Conservation (phyloP, 805 yeast species). For the Ogataea methanolica region DNA sequence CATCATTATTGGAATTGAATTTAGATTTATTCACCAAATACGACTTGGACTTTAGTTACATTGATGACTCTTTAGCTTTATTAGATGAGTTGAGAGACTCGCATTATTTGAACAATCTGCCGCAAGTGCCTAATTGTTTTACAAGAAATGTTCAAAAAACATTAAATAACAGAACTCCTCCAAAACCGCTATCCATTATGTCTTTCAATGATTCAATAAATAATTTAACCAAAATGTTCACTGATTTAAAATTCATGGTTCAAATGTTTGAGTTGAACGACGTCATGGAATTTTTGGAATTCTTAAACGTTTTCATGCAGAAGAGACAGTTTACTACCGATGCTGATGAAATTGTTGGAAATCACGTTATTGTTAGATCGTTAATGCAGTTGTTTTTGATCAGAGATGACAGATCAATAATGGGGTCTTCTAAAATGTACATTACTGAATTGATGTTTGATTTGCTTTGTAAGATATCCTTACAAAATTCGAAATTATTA, state of each 20-base stretch:
- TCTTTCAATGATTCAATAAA: constrained; percentile 16
- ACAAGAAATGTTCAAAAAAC: constrained; percentile 44
- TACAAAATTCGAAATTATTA: constrained; percentile 20
- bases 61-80: constrained; percentile 4
- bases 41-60: constrained; percentile 2
- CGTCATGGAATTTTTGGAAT: constrained; percentile 23
- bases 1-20: constrained; percentile 4
- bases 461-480: constrained; percentile 15
- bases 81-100: constrained; percentile 4
- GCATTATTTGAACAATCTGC: constrained; percentile 18
- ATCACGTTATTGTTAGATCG: constrained; percentile 55
- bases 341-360: constrained; percentile 28
- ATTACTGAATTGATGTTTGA: constrained; percentile 34
- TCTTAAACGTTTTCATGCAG: constrained; percentile 22
- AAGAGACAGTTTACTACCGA: constrained; percentile 21
- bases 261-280: constrained; percentile 27
- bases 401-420: constrained; percentile 55
- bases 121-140: constrained; percentile 35
- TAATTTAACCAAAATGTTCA: constrained; percentile 25
- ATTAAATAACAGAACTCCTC: constrained; percentile 47
- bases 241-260: constrained; percentile 35
- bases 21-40: constrained; percentile 8
- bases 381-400: constrained; percentile 56
- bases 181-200: constrained; percentile 25
- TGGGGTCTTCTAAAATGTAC: constrained; percentile 40